These are phyloP conservation scores for Cymodocea nodosa DNA, from an alignment of 116 monocot species.

Conservation along the genomic window DNA sequence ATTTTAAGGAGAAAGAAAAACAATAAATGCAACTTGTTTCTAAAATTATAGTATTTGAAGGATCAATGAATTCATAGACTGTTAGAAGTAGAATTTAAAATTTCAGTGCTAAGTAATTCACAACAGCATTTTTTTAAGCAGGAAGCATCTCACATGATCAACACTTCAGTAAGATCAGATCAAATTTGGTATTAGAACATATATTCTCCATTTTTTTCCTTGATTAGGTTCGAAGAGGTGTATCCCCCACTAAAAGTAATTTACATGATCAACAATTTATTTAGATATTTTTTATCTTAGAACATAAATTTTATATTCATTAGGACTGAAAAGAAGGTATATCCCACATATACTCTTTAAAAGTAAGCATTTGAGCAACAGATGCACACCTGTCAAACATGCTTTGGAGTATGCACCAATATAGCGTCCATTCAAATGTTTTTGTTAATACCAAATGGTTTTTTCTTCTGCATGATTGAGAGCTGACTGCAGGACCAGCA, in stretches of 20 bases:
- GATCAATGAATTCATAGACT: background rate
- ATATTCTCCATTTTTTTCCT: no score
- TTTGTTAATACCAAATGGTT: constrained; percentile 76
- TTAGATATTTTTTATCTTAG: background rate
- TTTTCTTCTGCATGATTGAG: constrained; percentile 32
- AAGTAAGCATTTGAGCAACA: background rate
- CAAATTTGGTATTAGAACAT: no score
- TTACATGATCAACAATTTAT: background rate
- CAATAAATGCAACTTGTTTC: background rate
- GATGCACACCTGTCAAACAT: constrained; percentile 84
- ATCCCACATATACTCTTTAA: no score
- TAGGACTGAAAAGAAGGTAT: no score
- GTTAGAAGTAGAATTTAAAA: background rate
- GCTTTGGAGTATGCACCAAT: constrained; percentile 97
- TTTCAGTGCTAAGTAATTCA: background rate
- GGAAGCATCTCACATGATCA: no score
- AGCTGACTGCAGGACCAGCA: constrained; percentile 54
- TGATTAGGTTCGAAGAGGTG: no score
- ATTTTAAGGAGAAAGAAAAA: background rate
- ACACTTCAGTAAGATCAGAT: no score
- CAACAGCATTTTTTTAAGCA: no score
- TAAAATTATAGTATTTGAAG: background rate
- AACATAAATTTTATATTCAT: background rate
- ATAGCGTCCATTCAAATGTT: constrained; percentile 86
- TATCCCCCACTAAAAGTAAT: background rate